Evolutionary conservation across 257 asterid genomes (phyloP).

Genomic region (Primulina huaijiensis): DNA sequence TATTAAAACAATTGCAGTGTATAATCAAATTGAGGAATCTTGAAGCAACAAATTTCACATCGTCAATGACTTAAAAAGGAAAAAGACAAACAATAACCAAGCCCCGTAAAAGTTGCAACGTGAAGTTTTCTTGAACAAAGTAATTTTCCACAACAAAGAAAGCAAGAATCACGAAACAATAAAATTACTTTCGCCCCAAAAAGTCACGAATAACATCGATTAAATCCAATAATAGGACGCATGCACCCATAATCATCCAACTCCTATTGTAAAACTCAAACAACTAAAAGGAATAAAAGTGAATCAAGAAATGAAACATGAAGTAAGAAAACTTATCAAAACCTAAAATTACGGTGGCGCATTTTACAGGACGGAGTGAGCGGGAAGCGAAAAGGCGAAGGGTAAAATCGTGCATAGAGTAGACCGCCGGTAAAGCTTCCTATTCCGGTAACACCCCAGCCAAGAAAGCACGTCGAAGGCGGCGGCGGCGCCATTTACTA

Average conservation of each 20-base stretch:
- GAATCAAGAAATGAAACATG: not conserved
- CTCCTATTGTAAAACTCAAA: slow-evolving; percentile 1
- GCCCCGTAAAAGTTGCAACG: not conserved
- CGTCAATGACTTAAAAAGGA: not conserved
- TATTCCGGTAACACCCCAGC: slow-evolving; percentile 43
- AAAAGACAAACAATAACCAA: not conserved
- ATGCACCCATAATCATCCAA: not conserved
- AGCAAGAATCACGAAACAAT: not conserved
- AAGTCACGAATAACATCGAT: slow-evolving; percentile 3
- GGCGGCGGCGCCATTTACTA: slow-evolving; percentile 61
- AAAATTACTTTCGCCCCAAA: slow-evolving; percentile 1
- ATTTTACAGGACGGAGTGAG: slow-evolving; percentile 56
- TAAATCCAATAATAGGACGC: not conserved
- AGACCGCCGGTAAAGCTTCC: slow-evolving; percentile 30
- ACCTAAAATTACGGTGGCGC: slow-evolving; percentile 78
- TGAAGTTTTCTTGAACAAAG: slow-evolving; percentile 20
- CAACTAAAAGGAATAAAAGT: slow-evolving; percentile 1
- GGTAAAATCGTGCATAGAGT: slow-evolving; percentile 36
- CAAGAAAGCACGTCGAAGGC: slow-evolving; percentile 44
- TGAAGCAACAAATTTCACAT: not conserved
- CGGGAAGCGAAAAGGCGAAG: slow-evolving; percentile 44
- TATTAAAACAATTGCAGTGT: slow-evolving; percentile 12
- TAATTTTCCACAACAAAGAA: not conserved
- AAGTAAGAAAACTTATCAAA: not conserved
- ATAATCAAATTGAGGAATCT: slow-evolving; percentile 4